Evolutionary conservation across 768 basidiomycete genomes (phyloP).

Genomic region (Leccinellum rugosiceps): DNA sequence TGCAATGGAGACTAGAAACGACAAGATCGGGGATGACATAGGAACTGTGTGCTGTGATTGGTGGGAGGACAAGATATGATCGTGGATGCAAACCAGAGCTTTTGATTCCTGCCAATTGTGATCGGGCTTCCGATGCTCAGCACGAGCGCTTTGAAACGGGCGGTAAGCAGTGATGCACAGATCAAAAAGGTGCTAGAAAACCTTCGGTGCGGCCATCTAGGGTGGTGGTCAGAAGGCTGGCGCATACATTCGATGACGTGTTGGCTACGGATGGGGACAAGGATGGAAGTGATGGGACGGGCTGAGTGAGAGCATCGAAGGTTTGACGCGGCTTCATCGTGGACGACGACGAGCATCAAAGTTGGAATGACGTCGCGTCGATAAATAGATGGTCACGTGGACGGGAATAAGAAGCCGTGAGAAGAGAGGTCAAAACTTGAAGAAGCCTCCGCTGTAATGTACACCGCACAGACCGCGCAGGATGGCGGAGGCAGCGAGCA

Average conservation of each 20-base stretch:
- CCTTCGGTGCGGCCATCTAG: conserved; percentile 66
- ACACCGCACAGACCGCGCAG: conserved; percentile 11
- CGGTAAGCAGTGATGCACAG: not conserved
- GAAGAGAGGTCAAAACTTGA: not conserved
- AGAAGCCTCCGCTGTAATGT: not conserved
- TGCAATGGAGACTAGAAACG: conserved; percentile 73
- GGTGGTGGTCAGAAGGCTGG: conserved; percentile 62
- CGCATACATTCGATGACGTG: conserved; percentile 53
- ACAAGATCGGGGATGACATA: conserved; percentile 62
- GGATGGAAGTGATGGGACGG: conserved; percentile 26
- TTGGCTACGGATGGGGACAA: conserved; percentile 5
- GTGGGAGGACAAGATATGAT: not conserved
- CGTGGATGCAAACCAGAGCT: conserved; percentile 46
- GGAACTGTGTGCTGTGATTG: conserved; percentile 32
- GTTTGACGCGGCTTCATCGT: conserved; percentile 18
- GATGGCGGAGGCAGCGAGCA: conserved; percentile 10
- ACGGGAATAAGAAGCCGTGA: not conserved
- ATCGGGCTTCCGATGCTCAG: conserved; percentile 61
- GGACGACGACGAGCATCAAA: conserved; percentile 4
- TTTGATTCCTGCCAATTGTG: conserved; percentile 70
- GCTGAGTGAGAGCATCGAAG: conserved; percentile 27
- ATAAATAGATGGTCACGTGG: conserved; percentile 13
- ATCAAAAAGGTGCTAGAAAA: conserved; percentile 18
- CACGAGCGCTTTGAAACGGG: conserved; percentile 45
- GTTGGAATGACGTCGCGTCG: conserved; percentile 7